Evolutionary conservation across 176 grass and related monocot species (phyloP).

Genomic region (Oryza meridionalis): DNA sequence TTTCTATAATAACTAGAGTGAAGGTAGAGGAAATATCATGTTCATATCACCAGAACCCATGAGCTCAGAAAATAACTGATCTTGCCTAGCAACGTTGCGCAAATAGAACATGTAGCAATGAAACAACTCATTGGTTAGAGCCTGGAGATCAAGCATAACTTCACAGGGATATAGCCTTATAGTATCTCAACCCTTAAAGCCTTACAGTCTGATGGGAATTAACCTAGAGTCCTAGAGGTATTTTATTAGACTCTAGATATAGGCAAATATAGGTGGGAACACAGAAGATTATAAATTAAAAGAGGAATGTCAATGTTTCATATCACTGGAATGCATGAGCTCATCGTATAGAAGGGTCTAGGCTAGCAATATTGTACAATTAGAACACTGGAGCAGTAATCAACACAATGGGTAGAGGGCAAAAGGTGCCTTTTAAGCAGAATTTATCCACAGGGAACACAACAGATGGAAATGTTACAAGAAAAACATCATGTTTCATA

Average conservation of each 20-base stretch:
- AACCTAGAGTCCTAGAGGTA: too few species aligned
- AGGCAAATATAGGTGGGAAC: too few species aligned
- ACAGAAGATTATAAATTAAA: not conserved
- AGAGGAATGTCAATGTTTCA: not conserved
- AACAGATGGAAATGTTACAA: not conserved
- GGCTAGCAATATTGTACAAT: not conserved
- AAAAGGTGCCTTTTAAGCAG: not conserved
- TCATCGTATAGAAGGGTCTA: not conserved
- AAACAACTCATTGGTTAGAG: not conserved
- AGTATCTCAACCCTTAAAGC: too few species aligned
- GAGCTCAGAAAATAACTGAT: not conserved
- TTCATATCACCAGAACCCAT: constrained; percentile 27
- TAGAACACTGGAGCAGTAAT: not conserved
- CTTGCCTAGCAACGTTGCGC: not conserved
- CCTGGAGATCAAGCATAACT: not conserved
- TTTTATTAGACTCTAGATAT: too few species aligned
- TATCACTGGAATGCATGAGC: constrained; percentile 14
- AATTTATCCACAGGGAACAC: constrained; percentile 7
- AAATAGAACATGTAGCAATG: constrained; percentile 2
- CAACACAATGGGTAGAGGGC: not conserved
- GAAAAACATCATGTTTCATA: not conserved
- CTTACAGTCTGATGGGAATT: too few species aligned
- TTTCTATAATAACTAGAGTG: not conserved
- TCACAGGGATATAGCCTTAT: not conserved
- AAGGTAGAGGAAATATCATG: not conserved